Percentiles rank a stretch among this genome's conserved stretches.
Conservation (phyloP, 2,329 filamentous ascomycete genomes). For the Ascochyta pisi region DNA sequence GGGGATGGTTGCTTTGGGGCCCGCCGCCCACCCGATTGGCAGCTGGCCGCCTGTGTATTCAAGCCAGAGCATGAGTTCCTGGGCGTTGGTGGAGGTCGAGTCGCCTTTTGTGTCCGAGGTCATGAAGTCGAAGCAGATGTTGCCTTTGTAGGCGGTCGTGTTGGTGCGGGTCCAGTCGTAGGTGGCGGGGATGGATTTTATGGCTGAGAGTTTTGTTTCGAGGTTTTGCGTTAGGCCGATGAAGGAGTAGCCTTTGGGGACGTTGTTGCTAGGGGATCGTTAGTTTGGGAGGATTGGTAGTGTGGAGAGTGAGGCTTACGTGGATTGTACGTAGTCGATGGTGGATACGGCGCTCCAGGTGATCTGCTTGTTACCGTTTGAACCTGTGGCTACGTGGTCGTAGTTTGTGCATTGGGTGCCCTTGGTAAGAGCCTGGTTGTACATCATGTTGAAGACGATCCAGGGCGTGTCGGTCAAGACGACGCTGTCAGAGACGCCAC, state of each 20-base stretch:
- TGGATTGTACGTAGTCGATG: conserved; percentile 44
- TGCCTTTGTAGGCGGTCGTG: conserved; percentile 53
- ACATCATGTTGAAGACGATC: conserved; percentile 57
- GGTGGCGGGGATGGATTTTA: conserved; percentile 50
- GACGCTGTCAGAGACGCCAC: conserved; percentile 24
- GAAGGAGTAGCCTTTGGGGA: conserved; percentile 56
- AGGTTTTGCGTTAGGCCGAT: conserved; percentile 54
- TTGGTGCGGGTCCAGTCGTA: conserved; percentile 53
- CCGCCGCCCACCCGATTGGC: conserved; percentile 51
- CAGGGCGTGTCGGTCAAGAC: conserved; percentile 51
- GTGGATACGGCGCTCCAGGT: conserved; percentile 51
- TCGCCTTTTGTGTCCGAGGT: conserved; percentile 53
- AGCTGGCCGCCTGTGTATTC: conserved; percentile 55
- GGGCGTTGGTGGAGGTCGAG: conserved; percentile 49
- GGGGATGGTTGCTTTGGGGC: conserved; percentile 25
- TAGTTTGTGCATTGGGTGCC: conserved; percentile 53
- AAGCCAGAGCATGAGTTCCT: conserved; percentile 57
- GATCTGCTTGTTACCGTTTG: conserved; percentile 45
- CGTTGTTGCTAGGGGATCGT: conserved; percentile 38
- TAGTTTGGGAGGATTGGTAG: neutral
- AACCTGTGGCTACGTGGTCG: conserved; percentile 36
- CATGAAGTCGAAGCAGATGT: conserved; percentile 56
- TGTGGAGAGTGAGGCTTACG: conserved; percentile 17
- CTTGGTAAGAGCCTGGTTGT: conserved; percentile 50
- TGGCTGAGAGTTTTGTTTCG: conserved; percentile 49